Evolutionary conservation across 257 asterid species (phyloP).

Genomic region (Solanum piurae): DNA sequence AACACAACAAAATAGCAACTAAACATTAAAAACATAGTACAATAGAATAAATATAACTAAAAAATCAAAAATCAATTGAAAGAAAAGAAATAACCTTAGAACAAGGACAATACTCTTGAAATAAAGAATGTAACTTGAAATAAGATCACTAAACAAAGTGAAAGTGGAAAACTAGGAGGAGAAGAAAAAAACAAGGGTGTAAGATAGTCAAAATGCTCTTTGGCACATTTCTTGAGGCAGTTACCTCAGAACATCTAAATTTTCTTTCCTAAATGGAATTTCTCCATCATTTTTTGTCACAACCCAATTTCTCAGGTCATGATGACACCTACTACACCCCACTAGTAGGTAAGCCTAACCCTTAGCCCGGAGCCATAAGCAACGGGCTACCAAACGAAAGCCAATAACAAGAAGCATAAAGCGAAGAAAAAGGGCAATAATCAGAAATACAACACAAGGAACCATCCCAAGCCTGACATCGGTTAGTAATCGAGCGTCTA

Average conservation of each 20-base stretch:
- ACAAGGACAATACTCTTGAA: neutral
- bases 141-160: neutral
- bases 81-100: neutral
- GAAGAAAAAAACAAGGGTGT: neutral
- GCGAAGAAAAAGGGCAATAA: no score
- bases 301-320: no score
- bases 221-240: neutral
- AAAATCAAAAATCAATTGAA: neutral
- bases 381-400: no score
- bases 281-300: neutral
- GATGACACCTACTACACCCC: no score
- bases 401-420: no score
- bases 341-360: no score
- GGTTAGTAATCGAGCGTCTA: no score
- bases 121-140: neutral
- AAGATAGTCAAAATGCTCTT: neutral
- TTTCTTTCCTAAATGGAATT: neutral
- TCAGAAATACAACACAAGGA: no score
- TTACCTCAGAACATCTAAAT: neutral
- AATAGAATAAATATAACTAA: neutral
- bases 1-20: neutral
- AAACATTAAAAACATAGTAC: neutral
- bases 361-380: no score
- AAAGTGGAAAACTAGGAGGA: neutral
- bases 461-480: no score